These are phyloP conservation scores for Exophiala calicioides DNA, from an alignment of 2,329 filamentous ascomycete genomes.

Conservation along the genomic window DNA sequence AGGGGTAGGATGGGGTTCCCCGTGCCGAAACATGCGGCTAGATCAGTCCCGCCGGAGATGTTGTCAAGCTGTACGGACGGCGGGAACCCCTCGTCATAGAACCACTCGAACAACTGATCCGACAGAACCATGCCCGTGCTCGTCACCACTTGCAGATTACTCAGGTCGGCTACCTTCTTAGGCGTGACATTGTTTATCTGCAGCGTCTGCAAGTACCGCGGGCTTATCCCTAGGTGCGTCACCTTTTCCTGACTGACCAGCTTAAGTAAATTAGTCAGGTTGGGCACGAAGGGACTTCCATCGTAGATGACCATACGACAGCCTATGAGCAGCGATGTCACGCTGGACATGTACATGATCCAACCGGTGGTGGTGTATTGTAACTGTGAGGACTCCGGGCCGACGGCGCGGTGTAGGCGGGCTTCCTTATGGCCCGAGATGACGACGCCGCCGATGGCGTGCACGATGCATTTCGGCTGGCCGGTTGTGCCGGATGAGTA, in stretches of 20 bases:
- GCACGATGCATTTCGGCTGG: conserved; percentile 81
- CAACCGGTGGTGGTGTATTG: conserved; percentile 74
- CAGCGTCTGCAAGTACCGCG: conserved; percentile 74
- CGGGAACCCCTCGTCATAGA: conserved; percentile 72
- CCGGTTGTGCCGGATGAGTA: conserved; percentile 82
- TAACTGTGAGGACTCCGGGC: conserved; percentile 47
- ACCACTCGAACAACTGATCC: conserved; percentile 77
- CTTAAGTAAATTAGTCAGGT: conserved; percentile 63
- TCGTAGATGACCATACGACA: conserved; percentile 72
- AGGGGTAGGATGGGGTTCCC: conserved; percentile 71
- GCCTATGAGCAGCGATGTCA: conserved; percentile 62
- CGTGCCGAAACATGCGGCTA: conserved; percentile 35
- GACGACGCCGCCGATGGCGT: conserved; percentile 54
- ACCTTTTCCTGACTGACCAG: conserved; percentile 64
- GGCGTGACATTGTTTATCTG: conserved; percentile 65
- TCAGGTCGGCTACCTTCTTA: conserved; percentile 63
- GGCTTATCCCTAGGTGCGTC: conserved; percentile 73
- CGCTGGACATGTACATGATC: conserved; percentile 75
- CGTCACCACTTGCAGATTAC: conserved; percentile 61
- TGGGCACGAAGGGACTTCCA: conserved; percentile 75
- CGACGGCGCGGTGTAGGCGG: conserved; percentile 52
- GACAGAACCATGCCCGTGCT: conserved; percentile 82
- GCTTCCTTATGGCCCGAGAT: conserved; percentile 60
- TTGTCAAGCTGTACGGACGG: conserved; percentile 60
- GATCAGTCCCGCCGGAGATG: conserved; percentile 37